A percentile compares a stretch with the other conserved stretches of the same genome.
phyloP scores from a whole-genome alignment of 805 yeast species.

The Metschnikowia corniflorae region DNA sequence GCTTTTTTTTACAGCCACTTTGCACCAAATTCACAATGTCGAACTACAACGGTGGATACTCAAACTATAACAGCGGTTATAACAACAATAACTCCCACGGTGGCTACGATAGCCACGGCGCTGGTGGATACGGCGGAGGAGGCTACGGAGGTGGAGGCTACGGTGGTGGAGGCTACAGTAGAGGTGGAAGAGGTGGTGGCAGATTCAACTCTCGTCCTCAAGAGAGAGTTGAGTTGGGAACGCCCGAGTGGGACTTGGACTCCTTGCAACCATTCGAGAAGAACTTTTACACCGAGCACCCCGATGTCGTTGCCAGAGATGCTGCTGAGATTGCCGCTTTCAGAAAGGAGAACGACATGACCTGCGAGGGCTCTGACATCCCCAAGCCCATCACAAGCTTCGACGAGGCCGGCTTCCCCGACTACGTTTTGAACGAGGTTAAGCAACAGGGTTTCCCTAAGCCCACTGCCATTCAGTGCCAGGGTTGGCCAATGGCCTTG shows the following conservation, averaged over 20 bases:
- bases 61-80: conserved; percentile 34
- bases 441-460: conserved; percentile 86
- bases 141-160: conserved; percentile 33
- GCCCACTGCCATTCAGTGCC: conserved; percentile 97
- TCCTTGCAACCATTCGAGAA: conserved; percentile 87
- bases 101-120: conserved; percentile 17
- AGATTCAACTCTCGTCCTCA: conserved; percentile 28
- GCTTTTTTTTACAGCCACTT: background rate
- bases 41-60: conserved; percentile 20
- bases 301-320: conserved; percentile 68
- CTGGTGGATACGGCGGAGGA: conserved; percentile 19
- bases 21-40: conserved; percentile 11
- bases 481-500: conserved; percentile 99
- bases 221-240: conserved; percentile 48
- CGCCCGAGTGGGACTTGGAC: conserved; percentile 79
- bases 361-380: conserved; percentile 73
- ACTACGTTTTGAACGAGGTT: conserved; percentile 84
- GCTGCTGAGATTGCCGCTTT: conserved; percentile 70
- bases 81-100: conserved; percentile 19
- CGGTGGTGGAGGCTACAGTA: conserved; percentile 27
- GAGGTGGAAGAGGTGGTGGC: conserved; percentile 35
- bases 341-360: conserved; percentile 85
- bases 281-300: conserved; percentile 88
- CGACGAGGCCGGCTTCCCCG: conserved; percentile 98
- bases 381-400: conserved; percentile 92